Evolutionary conservation across 306 rosid species (phyloP).

Genomic region (Sicyos edulis): DNA sequence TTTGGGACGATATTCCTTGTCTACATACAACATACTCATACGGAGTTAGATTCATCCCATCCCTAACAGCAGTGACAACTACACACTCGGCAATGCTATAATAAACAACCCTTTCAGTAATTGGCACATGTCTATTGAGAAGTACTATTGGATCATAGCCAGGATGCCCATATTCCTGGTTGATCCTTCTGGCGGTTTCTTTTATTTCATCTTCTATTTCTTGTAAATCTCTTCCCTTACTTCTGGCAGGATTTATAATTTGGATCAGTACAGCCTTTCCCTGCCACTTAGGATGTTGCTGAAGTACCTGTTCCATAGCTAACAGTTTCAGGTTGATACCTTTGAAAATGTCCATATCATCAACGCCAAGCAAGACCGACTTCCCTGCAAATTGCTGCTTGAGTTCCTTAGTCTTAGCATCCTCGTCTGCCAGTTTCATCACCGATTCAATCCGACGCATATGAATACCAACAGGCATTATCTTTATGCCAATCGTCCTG

Average conservation of each 20-base stretch:
- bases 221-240: slow-evolving; percentile 56
- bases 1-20: slow-evolving; percentile 53
- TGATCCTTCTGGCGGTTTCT: slow-evolving; percentile 52
- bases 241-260: slow-evolving; percentile 73
- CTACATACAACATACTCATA: slow-evolving; percentile 77
- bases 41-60: slow-evolving; percentile 80
- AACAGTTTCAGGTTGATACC: slow-evolving; percentile 72
- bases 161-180: slow-evolving; percentile 51
- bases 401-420: slow-evolving; percentile 44
- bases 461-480: slow-evolving; percentile 84
- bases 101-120: slow-evolving; percentile 56
- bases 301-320: slow-evolving; percentile 79
- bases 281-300: slow-evolving; percentile 58
- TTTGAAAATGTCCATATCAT: slow-evolving; percentile 71
- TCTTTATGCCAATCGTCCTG: slow-evolving; percentile 73
- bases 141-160: slow-evolving; percentile 59
- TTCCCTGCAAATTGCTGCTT: slow-evolving; percentile 49
- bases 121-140: slow-evolving; percentile 48
- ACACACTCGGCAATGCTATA: slow-evolving; percentile 80
- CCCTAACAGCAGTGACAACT: slow-evolving; percentile 77
- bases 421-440: slow-evolving; percentile 57
- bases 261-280: slow-evolving; percentile 73
- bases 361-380: slow-evolving; percentile 64
- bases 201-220: slow-evolving; percentile 48
- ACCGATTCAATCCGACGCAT: slow-evolving; percentile 69